Evolutionary conservation across 441 rosid species (phyloP).

Genomic region (Euphorbia corollata): DNA sequence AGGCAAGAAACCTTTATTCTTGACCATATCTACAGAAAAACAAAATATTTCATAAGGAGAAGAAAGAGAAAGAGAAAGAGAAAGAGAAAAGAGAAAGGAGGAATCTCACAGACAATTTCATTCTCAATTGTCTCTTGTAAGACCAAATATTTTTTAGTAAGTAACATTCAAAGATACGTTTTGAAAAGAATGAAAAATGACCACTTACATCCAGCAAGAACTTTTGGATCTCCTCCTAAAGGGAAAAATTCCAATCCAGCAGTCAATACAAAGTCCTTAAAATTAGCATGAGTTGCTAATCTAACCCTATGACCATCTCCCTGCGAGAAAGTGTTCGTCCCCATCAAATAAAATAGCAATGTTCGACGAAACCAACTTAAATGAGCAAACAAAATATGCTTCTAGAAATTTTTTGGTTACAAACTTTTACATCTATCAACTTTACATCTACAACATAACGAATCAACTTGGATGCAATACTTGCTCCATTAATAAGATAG

Average conservation of each 20-base stretch:
- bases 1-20: conserved; percentile 96
- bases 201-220: conserved; percentile 51
- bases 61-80: neutral
- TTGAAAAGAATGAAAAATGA: neutral
- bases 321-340: conserved; percentile 27
- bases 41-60: conserved; percentile 6
- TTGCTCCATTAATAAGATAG: neutral
- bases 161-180: neutral
- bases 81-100: neutral
- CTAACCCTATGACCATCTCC: conserved; percentile 59
- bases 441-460: neutral
- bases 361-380: neutral
- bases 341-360: conserved; percentile 8
- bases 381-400: neutral
- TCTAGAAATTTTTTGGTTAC: neutral
- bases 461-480: neutral
- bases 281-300: conserved; percentile 54
- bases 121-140: neutral
- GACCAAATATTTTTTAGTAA: neutral
- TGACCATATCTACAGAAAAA: conserved; percentile 82
- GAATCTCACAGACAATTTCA: neutral
- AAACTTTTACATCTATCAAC: neutral
- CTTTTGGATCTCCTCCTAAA: conserved; percentile 58
- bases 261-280: conserved; percentile 45
- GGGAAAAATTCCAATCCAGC: conserved; percentile 58